phyloP scores from a whole-genome alignment of 495 filamentous ascomycete species.

The Penicillium roqueforti region DNA sequence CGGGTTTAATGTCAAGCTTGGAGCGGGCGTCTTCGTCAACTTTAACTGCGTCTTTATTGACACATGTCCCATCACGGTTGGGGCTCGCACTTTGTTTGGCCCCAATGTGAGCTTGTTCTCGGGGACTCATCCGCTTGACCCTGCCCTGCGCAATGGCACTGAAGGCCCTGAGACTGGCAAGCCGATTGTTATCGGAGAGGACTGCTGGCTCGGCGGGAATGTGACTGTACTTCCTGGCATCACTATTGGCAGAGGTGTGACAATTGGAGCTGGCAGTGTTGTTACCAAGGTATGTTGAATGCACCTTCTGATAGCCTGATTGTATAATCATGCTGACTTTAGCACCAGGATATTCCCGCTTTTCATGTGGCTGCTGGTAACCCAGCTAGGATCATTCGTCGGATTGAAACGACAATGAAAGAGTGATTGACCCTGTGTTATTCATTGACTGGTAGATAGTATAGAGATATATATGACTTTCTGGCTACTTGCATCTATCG shows the following conservation, averaged over 20 bases:
- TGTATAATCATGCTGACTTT: conserved; percentile 1
- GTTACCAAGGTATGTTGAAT: conserved; percentile 72
- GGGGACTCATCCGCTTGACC: conserved; percentile 74
- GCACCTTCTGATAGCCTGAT: neutral
- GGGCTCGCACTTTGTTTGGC: conserved; percentile 72
- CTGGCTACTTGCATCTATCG: neutral
- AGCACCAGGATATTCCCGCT: conserved; percentile 53
- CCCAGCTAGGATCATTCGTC: conserved; percentile 58
- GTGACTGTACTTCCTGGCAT: conserved; percentile 74
- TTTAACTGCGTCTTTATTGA: conserved; percentile 73
- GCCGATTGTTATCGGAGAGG: conserved; percentile 75
- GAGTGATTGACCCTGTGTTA: conserved; percentile 7
- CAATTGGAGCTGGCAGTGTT: conserved; percentile 81
- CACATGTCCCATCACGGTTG: conserved; percentile 71
- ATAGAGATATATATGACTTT: neutral
- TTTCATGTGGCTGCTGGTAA: conserved; percentile 64
- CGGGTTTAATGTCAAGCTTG: conserved; percentile 67
- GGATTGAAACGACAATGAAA: conserved; percentile 44
- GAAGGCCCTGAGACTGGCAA: conserved; percentile 71
- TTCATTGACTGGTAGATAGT: neutral
- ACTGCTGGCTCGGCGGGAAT: conserved; percentile 86
- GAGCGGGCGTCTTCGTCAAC: conserved; percentile 70
- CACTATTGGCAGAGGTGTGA: conserved; percentile 70
- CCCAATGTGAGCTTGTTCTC: conserved; percentile 70
- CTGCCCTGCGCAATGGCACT: conserved; percentile 65